Evolutionary conservation across 2,329 filamentous ascomycete genomes (phyloP).

Genomic region (Colletotrichum neosansevieriae): DNA sequence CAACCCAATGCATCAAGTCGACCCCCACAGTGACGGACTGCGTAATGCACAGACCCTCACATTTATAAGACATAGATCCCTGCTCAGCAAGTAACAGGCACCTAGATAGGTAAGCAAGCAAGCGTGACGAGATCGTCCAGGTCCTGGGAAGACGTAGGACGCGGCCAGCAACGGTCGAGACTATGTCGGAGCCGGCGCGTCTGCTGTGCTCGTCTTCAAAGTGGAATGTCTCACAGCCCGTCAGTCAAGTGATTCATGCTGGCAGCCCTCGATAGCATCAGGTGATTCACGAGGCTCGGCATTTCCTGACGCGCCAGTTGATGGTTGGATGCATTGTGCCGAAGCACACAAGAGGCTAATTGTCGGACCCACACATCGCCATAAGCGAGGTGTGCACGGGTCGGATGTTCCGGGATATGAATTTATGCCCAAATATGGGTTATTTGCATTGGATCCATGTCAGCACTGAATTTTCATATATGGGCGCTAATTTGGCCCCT

Average conservation of each 20-base stretch:
- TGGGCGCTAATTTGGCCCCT: too few relatives aligned
- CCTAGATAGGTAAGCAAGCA: not conserved
- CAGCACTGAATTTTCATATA: too few relatives aligned
- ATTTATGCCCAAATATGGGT: too few relatives aligned
- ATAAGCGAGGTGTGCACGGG: too few relatives aligned
- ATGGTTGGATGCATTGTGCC: slow-evolving; percentile 19
- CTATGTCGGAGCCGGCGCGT: slow-evolving; percentile 23
- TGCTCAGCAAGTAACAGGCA: not conserved
- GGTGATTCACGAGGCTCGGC: slow-evolving; percentile 41
- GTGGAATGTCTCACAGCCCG: slow-evolving; percentile 40
- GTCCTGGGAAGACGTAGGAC: not conserved
- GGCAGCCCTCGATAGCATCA: slow-evolving; percentile 37
- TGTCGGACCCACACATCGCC: too few relatives aligned
- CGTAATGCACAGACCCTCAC: slow-evolving; percentile 13
- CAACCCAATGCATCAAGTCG: not conserved
- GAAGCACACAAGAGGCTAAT: slow-evolving; percentile 10
- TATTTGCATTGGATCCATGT: too few relatives aligned
- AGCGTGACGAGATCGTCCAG: not conserved
- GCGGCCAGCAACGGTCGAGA: slow-evolving; percentile 7
- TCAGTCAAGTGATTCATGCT: slow-evolving; percentile 41
- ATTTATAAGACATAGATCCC: not conserved
- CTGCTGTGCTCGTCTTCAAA: slow-evolving; percentile 22
- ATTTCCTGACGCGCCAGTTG: slow-evolving; percentile 28
- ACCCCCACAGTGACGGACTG: slow-evolving; percentile 29
- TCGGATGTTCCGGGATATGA: too few relatives aligned